These are phyloP conservation scores for Novakomyces olei DNA, from an alignment of 805 yeast species.

Conservation along the genomic window DNA sequence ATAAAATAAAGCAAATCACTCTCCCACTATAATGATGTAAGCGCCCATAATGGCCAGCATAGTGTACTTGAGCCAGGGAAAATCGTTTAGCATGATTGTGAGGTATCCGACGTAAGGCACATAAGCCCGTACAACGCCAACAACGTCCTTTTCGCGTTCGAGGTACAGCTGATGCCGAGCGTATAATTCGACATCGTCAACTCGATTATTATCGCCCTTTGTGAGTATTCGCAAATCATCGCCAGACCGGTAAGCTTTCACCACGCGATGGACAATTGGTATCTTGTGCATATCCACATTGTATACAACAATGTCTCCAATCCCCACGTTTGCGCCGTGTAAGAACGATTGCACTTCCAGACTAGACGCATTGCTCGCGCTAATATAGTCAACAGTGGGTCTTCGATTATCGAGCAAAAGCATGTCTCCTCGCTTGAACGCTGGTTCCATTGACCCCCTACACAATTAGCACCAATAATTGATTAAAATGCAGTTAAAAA, in stretches of 20 bases:
- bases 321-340: constrained; percentile 29
- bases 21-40: constrained; percentile 40
- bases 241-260: constrained; percentile 48
- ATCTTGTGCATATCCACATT: constrained; percentile 56
- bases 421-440: constrained; percentile 93
- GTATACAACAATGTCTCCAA: constrained; percentile 89
- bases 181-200: constrained; percentile 73
- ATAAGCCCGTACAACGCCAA: constrained; percentile 84
- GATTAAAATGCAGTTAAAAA: too few species aligned
- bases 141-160: constrained; percentile 52
- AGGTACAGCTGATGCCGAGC: constrained; percentile 55
- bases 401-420: constrained; percentile 70
- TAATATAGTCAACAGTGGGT: background rate
- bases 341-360: background rate
- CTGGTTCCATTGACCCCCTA: constrained; percentile 99
- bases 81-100: constrained; percentile 78
- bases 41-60: constrained; percentile 55
- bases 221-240: constrained; percentile 31
- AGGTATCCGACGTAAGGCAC: constrained; percentile 76
- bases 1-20: too few species aligned
- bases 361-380: background rate
- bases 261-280: constrained; percentile 92
- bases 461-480: too few species aligned
- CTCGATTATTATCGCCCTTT: constrained; percentile 89
- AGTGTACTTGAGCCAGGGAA: constrained; percentile 57